Conservation (phyloP, 179 eudicot genomes). For the Pouteria campechiana region DNA sequence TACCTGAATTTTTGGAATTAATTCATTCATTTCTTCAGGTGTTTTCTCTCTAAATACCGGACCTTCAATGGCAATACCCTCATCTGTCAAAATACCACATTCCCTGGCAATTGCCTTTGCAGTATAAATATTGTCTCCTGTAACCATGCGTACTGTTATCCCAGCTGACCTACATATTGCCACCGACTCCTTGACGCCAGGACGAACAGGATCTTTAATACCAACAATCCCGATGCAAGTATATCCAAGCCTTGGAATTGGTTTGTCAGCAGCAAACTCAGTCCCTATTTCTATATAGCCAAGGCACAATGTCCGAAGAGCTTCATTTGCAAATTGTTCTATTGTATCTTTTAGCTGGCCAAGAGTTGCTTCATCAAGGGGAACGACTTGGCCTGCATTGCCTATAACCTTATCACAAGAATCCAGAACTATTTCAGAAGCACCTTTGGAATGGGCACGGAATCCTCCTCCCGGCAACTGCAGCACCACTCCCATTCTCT, state of each 20-base stretch:
- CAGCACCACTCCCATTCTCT: constrained; percentile 78
- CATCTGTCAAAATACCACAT: constrained; percentile 93
- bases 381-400: constrained; percentile 57
- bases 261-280: constrained; percentile 36
- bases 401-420: constrained; percentile 62
- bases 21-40: constrained; percentile 48
- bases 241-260: constrained; percentile 63
- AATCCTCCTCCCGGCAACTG: constrained; percentile 65
- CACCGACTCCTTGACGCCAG: constrained; percentile 89
- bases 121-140: constrained; percentile 89
- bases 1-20: constrained; percentile 88
- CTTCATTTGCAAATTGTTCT: constrained; percentile 71
- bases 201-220: constrained; percentile 90
- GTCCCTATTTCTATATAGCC: constrained; percentile 61
- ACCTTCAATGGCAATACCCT: constrained; percentile 91
- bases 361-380: constrained; percentile 35
- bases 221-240: constrained; percentile 86
- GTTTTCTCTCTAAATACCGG: constrained; percentile 72
- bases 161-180: constrained; percentile 85
- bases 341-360: constrained; percentile 51
- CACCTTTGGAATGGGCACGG: constrained; percentile 75
- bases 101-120: constrained; percentile 96
- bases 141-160: constrained; percentile 80
- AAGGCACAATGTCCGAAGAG: constrained; percentile 79
- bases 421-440: constrained; percentile 86